Evolutionary conservation across 306 rosid species (phyloP), one percentile per base, ranked within the genome.

Genomic region (Citrullus amarus): DNA sequence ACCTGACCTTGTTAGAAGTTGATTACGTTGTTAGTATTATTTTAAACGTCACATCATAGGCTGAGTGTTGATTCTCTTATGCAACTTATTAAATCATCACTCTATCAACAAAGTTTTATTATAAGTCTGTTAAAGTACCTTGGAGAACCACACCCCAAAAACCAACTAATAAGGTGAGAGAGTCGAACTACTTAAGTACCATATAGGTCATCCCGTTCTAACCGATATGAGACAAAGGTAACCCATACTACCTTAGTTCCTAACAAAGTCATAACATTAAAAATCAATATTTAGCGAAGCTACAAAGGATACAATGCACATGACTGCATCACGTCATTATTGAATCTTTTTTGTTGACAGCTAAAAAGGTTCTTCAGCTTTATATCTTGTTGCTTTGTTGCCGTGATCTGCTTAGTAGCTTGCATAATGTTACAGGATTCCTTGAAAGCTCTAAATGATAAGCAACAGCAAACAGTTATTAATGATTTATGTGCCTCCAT

Each of bases 401-500:
- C 22, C 5, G 25, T 48, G 6, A 25, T 14, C 11, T 46, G 3
- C 41, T 48, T 30, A 15, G 59, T 54, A 36, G 78, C 55, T 54
- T 30, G 3, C 14, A 62, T 59, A 57, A 80, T 83, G 53, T 62
- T n/a, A 72, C 86, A 95, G 99, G 96, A 91, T 85, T 85, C 99
- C 76, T 82, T 95, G 86, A 92, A 85, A 83, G 85, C 97, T 80
- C 87, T 95, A 22, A 85, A 48, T 79, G 96, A 92, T 39, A 95
- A 92, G 87, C 92, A 95, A 56, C 99, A 95, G 86, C 90, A 97
- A 80, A 95, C 99, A 61, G 99, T 95, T 69, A 25, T 25, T 25
- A 25, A 25, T 25, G 17, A 56, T 83, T 75, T 83, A 77, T 58
- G 8, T 77, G 54, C 53, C 67, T 61, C 22, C 58, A 62, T 59